phyloP scores from a whole-genome alignment of 2,329 filamentous ascomycete species.

The Neonectria magnoliae region DNA sequence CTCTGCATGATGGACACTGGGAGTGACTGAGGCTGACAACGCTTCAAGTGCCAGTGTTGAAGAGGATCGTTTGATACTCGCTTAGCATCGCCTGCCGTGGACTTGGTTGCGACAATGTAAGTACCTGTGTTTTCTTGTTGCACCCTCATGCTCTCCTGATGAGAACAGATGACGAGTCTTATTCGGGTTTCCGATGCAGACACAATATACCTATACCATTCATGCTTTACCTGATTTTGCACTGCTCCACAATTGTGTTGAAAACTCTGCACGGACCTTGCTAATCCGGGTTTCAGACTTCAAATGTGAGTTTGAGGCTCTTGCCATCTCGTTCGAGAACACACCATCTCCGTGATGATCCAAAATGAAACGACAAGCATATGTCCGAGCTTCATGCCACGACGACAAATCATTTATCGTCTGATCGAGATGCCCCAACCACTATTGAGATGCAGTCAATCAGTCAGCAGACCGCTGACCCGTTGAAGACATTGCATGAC shows the following conservation, averaged over 20 bases:
- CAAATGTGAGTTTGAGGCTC: slow-evolving; percentile 38
- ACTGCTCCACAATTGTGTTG: slow-evolving; percentile 20
- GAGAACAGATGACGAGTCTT: slow-evolving; percentile 80
- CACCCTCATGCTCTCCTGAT: slow-evolving; percentile 49
- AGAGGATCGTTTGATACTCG: neutral
- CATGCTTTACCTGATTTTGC: slow-evolving; percentile 68
- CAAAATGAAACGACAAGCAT: slow-evolving; percentile 94
- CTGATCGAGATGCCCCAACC: slow-evolving; percentile 42
- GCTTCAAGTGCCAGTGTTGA: slow-evolving; percentile 29
- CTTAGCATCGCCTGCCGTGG: neutral
- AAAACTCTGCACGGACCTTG: slow-evolving; percentile 18
- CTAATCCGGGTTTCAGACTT: slow-evolving; percentile 35
- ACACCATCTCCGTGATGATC: slow-evolving; percentile 74
- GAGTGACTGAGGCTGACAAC: slow-evolving; percentile 35
- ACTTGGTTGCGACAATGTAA: slow-evolving; percentile 22
- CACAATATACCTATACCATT: slow-evolving; percentile 74
- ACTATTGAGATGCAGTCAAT: slow-evolving; percentile 29
- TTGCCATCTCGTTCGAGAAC: slow-evolving; percentile 24
- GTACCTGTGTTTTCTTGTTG: slow-evolving; percentile 22
- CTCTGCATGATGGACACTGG: slow-evolving; percentile 17
- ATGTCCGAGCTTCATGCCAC: slow-evolving; percentile 82
- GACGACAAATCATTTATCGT: slow-evolving; percentile 53
- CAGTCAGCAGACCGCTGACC: slow-evolving; percentile 38
- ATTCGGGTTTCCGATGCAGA: slow-evolving; percentile 79
- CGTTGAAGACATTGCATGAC: slow-evolving; percentile 19